Percentiles rank a stretch among this genome's conserved stretches.
Evolutionary conservation across 805 yeast species (phyloP).

Genomic region (Cyberlindnera veronae): DNA sequence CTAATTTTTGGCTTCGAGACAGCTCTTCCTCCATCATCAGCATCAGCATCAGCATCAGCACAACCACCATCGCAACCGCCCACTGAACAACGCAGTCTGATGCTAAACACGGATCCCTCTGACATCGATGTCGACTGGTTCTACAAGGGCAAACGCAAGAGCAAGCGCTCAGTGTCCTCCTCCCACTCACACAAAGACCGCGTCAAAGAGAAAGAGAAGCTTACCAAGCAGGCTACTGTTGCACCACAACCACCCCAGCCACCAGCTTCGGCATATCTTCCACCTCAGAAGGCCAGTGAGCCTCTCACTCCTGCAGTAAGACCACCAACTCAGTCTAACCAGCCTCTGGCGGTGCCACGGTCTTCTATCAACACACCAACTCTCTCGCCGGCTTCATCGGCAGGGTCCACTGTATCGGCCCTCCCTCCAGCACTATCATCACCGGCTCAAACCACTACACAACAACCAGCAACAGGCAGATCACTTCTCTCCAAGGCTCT

Average conservation of each 20-base stretch:
- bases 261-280: no score
- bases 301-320: background rate
- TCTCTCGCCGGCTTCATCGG: slow-evolving; percentile 12
- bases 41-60: background rate
- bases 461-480: slow-evolving; percentile 6
- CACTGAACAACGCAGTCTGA: background rate
- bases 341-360: no score
- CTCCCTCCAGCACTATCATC: slow-evolving; percentile 18
- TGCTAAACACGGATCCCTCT: slow-evolving; percentile 16
- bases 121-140: slow-evolving; percentile 77
- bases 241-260: background rate
- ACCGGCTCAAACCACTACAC: slow-evolving; percentile 12
- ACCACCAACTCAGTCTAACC: background rate
- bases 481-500: slow-evolving; percentile 24
- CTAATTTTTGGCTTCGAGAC: no score
- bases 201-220: slow-evolving; percentile 10
- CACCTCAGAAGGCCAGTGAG: background rate
- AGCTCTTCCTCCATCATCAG: background rate
- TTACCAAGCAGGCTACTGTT: background rate
- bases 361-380: slow-evolving; percentile 3
- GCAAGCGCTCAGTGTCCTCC: slow-evolving; percentile 26
- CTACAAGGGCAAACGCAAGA: slow-evolving; percentile 67
- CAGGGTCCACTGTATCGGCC: slow-evolving; percentile 17
- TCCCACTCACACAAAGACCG: slow-evolving; percentile 16
- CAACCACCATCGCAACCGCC: background rate